Base-by-base conservation (phyloP, 2,329 filamentous ascomycete genomes). In the Cladophialophora psammophila region DNA sequence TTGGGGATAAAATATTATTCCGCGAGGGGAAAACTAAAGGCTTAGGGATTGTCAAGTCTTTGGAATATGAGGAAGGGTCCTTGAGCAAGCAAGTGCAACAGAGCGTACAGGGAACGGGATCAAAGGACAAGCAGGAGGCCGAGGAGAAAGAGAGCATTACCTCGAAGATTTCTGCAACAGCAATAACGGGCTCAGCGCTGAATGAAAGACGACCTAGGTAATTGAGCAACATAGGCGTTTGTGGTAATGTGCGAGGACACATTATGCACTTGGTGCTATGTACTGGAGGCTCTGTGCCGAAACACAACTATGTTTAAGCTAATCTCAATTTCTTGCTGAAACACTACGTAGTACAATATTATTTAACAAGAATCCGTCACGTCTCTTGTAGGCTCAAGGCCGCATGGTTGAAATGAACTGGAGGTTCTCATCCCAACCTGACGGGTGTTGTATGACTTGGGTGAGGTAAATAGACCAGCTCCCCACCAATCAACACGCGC, bases 1-100 rank as follows among this genome's bases (percentile, higher is more conserved):
- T 93, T 0, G 95, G 95, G 0, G 95, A 98, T 78, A 86, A 94
- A 26, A 87, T 99, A 36, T 81, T 99, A 18, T 99, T 99, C 83
- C 87, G 95, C 50, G 95, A 99, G 81, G 95, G 95, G 0, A 86
- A 93, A 68, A 99, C 95, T 0, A 98, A 98, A 82, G 95, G 95
- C 0, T 81, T 99, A 0, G 95, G 95, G 0, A 97, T 99, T 69
- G 93, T 99, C 58, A 97, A 97, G 78, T 87, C 88, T 45, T 86
- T 98, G 0, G 93, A 93, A 2, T 99, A 98, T 77, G 93, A 98
- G 82, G 74, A 70, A 3, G 80, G 83, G n/a, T 83, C 83, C 6
- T 72, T 86, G 55, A 81, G 79, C 65, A 77, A 80, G 4, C 76
- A 80, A 15, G 71, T 71, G 7, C 57, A 26, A 4, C 45, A 36